phyloP scores from a whole-genome alignment of 208 protist genomes.

The Acanthamoeba castellanii region DNA sequence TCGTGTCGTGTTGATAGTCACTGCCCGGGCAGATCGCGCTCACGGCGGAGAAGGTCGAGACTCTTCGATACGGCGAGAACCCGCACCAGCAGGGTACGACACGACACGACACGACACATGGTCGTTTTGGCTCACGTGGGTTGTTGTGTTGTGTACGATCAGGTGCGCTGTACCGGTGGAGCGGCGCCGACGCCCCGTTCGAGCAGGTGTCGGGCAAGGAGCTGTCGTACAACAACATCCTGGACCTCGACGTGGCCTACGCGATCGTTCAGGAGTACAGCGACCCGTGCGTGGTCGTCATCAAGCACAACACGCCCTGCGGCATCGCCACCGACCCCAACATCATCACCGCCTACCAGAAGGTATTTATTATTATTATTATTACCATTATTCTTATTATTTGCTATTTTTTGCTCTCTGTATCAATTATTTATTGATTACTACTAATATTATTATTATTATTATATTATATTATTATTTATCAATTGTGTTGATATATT shows the following conservation, averaged over 20 bases:
- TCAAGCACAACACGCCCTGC: constrained; percentile 82
- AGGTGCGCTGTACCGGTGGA: constrained; percentile 72
- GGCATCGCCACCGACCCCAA: constrained; percentile 65
- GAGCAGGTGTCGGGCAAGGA: constrained; percentile 69
- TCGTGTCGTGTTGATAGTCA: not conserved
- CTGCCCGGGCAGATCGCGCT: constrained; percentile 28
- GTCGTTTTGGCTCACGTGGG: not conserved
- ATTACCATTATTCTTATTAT: not conserved
- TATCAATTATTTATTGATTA: too few species aligned
- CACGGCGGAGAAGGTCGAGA: constrained; percentile 72
- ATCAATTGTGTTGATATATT: not conserved
- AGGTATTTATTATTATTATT: not conserved
- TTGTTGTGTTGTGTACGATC: too few species aligned
- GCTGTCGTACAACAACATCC: constrained; percentile 73
- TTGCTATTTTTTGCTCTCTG: constrained; percentile 45
- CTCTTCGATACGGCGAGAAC: constrained; percentile 88
- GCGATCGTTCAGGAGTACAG: constrained; percentile 61
- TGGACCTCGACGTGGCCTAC: constrained; percentile 78
- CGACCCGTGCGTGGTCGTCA: constrained; percentile 68
- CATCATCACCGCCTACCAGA: constrained; percentile 54
- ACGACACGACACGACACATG: not conserved
- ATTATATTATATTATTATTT: constrained; percentile 16
- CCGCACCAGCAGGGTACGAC: constrained; percentile 86
- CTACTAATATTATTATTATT: not conserved
- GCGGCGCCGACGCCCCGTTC: constrained; percentile 22